phyloP scores from a whole-genome alignment of 2,329 filamentous ascomycete species.

The Cercospora zeae-maydis region DNA sequence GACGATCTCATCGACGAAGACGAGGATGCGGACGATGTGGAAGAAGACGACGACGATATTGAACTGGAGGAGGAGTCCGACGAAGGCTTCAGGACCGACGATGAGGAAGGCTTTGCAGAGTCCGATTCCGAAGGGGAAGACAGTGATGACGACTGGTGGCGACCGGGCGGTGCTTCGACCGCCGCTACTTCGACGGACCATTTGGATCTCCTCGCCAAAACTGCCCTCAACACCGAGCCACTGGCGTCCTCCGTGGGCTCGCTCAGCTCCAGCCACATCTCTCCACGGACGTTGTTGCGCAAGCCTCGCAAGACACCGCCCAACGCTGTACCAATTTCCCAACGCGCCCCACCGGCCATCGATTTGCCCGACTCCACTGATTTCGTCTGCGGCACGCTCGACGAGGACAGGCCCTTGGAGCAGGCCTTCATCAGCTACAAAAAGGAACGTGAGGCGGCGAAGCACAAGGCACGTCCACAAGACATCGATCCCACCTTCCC shows the following conservation, averaged over 20 bases:
- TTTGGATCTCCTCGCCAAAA: constrained; percentile 45
- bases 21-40: constrained; percentile 49
- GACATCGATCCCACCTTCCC: constrained; percentile 98
- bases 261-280: constrained; percentile 35
- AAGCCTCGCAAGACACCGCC: constrained; percentile 16
- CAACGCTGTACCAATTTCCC: constrained; percentile 41
- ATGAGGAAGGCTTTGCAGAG: constrained; percentile 67
- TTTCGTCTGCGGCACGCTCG: constrained; percentile 96
- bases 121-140: constrained; percentile 66
- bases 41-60: constrained; percentile 56
- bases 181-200: constrained; percentile 55
- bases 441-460: constrained; percentile 74
- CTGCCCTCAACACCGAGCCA: constrained; percentile 44
- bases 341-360: constrained; percentile 43
- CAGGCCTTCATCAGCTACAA: constrained; percentile 85
- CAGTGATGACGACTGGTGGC: constrained; percentile 67
- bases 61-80: constrained; percentile 56
- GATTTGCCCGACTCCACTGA: constrained; percentile 96
- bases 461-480: constrained; percentile 81
- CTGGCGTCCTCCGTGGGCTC: constrained; percentile 57
- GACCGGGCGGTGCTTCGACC: constrained; percentile 52
- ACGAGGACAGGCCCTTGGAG: constrained; percentile 92
- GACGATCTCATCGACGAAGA: constrained; percentile 48
- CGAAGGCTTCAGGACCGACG: constrained; percentile 77
- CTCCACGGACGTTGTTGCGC: constrained; percentile 14